Base-by-base conservation (phyloP, 495 filamentous ascomycete genomes). In the Amphirosellinia nigrospora region DNA sequence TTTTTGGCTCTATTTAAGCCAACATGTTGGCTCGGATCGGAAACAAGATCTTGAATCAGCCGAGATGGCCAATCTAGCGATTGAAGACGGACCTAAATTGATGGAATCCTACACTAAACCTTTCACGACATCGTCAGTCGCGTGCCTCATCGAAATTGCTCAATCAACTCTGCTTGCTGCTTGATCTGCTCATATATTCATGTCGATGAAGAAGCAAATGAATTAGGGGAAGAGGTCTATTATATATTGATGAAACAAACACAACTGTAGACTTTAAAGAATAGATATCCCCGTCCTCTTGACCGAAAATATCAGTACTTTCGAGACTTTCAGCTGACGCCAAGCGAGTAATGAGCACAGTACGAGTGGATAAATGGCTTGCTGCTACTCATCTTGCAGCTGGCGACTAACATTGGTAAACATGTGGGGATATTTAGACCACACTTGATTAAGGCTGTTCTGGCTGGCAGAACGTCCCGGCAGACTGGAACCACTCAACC, bases 401-500 rank as follows among this genome's bases (percentile, higher is more conserved):
- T 66, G 50, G 64, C 34, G 19, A 36, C 36, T 26, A 63, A 46
- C 39, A 46, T 63, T 30, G 60, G 41, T n/a, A 1, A 19, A 30
- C 8, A 32, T 61, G 58, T n/a, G 58, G 58, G 58, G 11, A 36
- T 60, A 7, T 41, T 41, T 1, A 67, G 59, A 52, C 64, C 64
- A 59, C 52, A 45, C 23, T 13, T 30, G 41, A 67, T 67, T 59
- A 32, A 43, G 52, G 50, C 36, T 41, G 36, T 61, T 26, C 38
- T 67, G 30, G 38, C 38, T 36, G 28, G 19, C 26, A 23, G 16
- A 32, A 11, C 55, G 66, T 59, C 66, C 66, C 66, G 43, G 66
- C 66, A 48, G 66, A 41, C 66, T 68, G 66, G 66, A 38, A 68
- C 66, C 53, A 59, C 39, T 39, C 41, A 67, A 59, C 50, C 52